Evolutionary conservation across 2,329 filamentous ascomycete genomes (phyloP).

Genomic region (Calycina marina): DNA sequence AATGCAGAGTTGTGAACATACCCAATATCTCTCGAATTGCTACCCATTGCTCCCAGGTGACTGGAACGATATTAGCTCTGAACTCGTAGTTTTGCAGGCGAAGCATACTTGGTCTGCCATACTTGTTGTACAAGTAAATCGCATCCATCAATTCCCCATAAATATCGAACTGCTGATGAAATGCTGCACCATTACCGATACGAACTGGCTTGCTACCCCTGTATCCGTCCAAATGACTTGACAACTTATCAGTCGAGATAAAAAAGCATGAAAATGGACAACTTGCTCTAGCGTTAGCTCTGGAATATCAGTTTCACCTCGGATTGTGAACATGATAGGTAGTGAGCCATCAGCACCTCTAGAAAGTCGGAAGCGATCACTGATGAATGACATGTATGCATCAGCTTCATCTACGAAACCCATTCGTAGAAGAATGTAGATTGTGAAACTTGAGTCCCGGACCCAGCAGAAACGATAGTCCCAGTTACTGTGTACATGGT

Average conservation of each 20-base stretch:
- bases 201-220: constrained; percentile 55
- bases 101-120: constrained; percentile 63
- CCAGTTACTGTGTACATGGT: constrained; percentile 37
- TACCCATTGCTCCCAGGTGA: constrained; percentile 64
- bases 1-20: constrained; percentile 53
- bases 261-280: not conserved
- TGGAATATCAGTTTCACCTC: constrained; percentile 59
- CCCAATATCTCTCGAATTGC: constrained; percentile 56
- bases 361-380: constrained; percentile 50
- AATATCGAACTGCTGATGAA: constrained; percentile 65
- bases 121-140: constrained; percentile 68
- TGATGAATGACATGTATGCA: constrained; percentile 67
- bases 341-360: constrained; percentile 45
- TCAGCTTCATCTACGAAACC: constrained; percentile 65
- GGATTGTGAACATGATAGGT: constrained; percentile 72
- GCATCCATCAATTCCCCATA: constrained; percentile 68
- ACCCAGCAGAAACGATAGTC: constrained; percentile 71
- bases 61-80: too few relatives aligned
- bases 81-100: too few relatives aligned
- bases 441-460: constrained; percentile 61
- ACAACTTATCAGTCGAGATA: too few relatives aligned
- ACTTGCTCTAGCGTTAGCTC: constrained; percentile 42
- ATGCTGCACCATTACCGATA: constrained; percentile 64
- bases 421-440: constrained; percentile 63
- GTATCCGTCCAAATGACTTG: constrained; percentile 55